These are phyloP conservation scores for Taphrina deformans DNA, from an alignment of 1,139 yeast species.

Conservation along the genomic window DNA sequence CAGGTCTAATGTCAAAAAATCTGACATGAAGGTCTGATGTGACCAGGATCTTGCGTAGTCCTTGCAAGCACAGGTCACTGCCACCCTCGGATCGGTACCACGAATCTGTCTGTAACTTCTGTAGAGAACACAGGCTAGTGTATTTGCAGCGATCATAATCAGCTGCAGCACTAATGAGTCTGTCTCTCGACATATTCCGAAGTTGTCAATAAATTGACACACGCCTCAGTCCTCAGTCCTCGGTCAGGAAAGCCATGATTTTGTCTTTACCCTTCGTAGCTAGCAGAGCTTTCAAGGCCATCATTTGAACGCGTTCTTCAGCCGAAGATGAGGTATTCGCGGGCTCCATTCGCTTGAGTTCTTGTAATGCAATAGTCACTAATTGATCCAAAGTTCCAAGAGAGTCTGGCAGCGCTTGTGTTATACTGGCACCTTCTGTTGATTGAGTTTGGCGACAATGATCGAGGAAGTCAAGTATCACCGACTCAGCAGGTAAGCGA, in stretches of 20 bases:
- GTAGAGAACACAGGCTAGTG: too few species aligned
- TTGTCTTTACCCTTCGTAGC: constrained; percentile 68
- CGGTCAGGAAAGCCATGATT: constrained; percentile 55
- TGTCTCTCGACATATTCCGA: too few species aligned
- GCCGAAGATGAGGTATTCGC: constrained; percentile 34
- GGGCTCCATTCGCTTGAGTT: constrained; percentile 7
- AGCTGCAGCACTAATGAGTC: too few species aligned
- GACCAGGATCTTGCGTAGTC: too few species aligned
- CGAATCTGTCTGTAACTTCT: too few species aligned
- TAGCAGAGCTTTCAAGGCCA: constrained; percentile 61
- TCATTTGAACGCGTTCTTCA: constrained; percentile 56
- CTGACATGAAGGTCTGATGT: too few species aligned
- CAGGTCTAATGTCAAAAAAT: too few species aligned
- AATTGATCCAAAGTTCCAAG: constrained; percentile 41
- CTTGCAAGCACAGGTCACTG: too few species aligned
- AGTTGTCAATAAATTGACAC: too few species aligned
- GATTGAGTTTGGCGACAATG: constrained; percentile 5
- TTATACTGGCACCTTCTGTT: neutral
- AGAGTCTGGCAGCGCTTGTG: neutral
- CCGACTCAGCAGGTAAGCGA: constrained; percentile 68
- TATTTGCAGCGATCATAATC: too few species aligned
- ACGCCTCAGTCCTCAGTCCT: neutral
- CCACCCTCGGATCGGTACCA: too few species aligned
- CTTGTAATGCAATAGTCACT: constrained; percentile 40
- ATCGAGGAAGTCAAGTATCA: constrained; percentile 72